phyloP scores from a whole-genome alignment of 768 basidiomycete species.

The Boletus pseudopeckii region DNA sequence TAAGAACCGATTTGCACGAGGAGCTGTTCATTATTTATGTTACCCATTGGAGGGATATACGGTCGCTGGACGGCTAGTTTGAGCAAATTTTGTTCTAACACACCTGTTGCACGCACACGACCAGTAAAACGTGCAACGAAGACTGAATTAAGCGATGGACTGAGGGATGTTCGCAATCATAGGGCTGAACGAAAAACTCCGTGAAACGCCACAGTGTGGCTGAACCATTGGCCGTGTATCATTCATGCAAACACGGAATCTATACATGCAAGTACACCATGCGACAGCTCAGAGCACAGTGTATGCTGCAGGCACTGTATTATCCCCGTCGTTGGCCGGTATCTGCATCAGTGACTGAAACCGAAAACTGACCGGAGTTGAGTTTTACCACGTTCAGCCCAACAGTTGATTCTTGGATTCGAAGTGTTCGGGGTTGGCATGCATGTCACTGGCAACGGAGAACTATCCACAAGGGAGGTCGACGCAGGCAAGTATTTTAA shows the following conservation, averaged over 20 bases:
- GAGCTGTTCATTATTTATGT: constrained; percentile 32
- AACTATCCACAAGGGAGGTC: neutral
- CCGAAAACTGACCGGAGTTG: too few relatives aligned
- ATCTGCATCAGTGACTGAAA: neutral
- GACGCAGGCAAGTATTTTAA: neutral
- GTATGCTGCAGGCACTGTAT: too few relatives aligned
- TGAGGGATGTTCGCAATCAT: neutral
- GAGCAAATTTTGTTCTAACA: neutral
- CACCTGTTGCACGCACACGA: neutral
- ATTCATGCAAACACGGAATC: neutral
- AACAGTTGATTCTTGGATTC: too few relatives aligned
- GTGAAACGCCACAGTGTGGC: neutral
- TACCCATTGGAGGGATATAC: constrained; percentile 5
- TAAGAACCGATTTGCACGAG: constrained; percentile 84
- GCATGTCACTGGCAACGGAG: neutral
- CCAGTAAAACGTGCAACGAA: neutral
- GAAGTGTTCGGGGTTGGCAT: neutral
- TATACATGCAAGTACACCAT: neutral
- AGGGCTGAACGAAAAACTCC: neutral
- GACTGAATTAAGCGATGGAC: neutral
- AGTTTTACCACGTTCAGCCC: too few relatives aligned
- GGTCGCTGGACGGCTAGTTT: neutral
- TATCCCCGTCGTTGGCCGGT: too few relatives aligned
- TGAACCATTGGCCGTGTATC: neutral
- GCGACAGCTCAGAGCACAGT: neutral